Evolutionary conservation across 176 grass and related monocot genomes (phyloP).

Genomic region (Rhynchospora breviuscula): DNA sequence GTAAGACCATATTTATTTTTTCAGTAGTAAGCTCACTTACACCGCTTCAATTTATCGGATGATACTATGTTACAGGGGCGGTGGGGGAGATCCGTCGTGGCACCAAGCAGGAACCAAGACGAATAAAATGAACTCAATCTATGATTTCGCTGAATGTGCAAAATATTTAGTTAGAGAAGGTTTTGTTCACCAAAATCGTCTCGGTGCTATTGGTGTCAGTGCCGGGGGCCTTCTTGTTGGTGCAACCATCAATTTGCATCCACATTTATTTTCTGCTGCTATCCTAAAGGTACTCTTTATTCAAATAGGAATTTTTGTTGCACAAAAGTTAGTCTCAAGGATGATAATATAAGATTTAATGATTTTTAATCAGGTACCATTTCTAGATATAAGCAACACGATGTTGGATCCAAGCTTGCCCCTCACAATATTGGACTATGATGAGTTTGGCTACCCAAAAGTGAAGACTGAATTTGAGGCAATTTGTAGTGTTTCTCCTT

Average conservation of each 20-base stretch:
- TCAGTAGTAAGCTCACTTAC: neutral
- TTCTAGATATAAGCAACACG: slow-evolving; percentile 90
- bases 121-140: slow-evolving; percentile 79
- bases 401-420: slow-evolving; percentile 89
- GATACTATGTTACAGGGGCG: slow-evolving; percentile 48
- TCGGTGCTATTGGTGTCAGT: slow-evolving; percentile 78
- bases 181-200: slow-evolving; percentile 69
- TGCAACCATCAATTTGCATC: slow-evolving; percentile 61
- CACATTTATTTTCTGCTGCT: slow-evolving; percentile 80
- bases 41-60: slow-evolving; percentile 8
- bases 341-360: slow-evolving; percentile 13
- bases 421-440: slow-evolving; percentile 91
- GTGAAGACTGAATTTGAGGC: slow-evolving; percentile 58
- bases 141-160: slow-evolving; percentile 72
- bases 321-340: neutral
- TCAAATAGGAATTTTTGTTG: neutral
- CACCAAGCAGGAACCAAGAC: slow-evolving; percentile 70
- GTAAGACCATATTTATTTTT: neutral
- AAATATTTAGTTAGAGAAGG: slow-evolving; percentile 72
- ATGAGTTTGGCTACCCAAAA: slow-evolving; percentile 85
- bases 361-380: slow-evolving; percentile 59
- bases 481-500: slow-evolving; percentile 71
- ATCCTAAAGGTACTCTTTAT: slow-evolving; percentile 70
- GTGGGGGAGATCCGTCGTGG: slow-evolving; percentile 58
- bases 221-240: slow-evolving; percentile 74